A percentile compares a stretch with the other conserved stretches of the same genome.
phyloP scores from a whole-genome alignment of 164 flowering plant species.

The Protea cynaroides region DNA sequence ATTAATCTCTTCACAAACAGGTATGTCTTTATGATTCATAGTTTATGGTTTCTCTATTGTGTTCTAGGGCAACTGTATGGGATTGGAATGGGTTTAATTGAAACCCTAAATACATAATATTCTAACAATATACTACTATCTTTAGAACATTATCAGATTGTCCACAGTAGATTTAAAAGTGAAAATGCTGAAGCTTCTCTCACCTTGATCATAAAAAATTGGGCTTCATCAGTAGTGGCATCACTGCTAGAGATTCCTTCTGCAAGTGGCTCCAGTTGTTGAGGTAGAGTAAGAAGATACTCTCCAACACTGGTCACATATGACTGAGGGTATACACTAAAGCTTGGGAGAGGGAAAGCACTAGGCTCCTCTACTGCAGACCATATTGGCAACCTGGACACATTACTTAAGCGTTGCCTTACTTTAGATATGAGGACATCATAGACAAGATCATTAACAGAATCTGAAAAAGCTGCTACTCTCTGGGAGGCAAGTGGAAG shows the following conservation, averaged over 20 bases:
- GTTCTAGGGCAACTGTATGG: no score
- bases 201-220: constrained; percentile 99
- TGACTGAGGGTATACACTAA: constrained; percentile 87
- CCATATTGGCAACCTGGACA: constrained; percentile 87
- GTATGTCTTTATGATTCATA: no score
- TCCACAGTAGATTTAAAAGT: neutral
- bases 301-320: constrained; percentile 93
- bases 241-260: constrained; percentile 81
- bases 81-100: no score
- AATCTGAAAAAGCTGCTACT: constrained; percentile 84
- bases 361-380: constrained; percentile 76
- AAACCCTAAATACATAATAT: no score
- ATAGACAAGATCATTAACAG: constrained; percentile 95
- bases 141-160: neutral
- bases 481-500: constrained; percentile 92
- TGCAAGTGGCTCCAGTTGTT: constrained; percentile 97
- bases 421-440: constrained; percentile 98
- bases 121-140: neutral
- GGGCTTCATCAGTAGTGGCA: constrained; percentile 78
- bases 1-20: no score
- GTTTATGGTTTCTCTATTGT: no score
- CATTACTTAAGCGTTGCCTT: constrained; percentile 78
- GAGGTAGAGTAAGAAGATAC: constrained; percentile 97
- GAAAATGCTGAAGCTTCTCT: neutral
- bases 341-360: constrained; percentile 74